Conservation (phyloP, 768 basidiomycete genomes). For the Hericium rajendrae region DNA sequence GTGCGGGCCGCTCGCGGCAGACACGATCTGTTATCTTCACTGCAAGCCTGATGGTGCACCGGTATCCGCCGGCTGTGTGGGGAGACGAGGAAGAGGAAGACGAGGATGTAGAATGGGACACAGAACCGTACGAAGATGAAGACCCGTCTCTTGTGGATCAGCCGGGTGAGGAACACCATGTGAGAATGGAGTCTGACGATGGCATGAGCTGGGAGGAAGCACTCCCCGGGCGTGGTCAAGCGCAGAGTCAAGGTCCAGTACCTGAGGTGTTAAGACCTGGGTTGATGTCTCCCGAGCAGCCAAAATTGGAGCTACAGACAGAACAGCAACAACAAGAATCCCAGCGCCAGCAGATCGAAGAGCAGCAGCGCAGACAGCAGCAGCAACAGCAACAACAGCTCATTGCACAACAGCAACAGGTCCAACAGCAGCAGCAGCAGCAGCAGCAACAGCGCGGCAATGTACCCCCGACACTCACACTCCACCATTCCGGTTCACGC, state of each 20-base stretch:
- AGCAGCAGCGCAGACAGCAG: slow-evolving; percentile 13
- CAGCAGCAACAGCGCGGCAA: slow-evolving; percentile 18
- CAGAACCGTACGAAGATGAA: slow-evolving; percentile 60
- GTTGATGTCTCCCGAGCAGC: slow-evolving; percentile 12
- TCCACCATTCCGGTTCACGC: slow-evolving; percentile 37
- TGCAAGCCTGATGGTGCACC: slow-evolving; percentile 51
- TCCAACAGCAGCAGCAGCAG: slow-evolving; percentile 18
- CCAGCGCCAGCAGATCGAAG: slow-evolving; percentile 4
- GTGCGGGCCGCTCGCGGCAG: slow-evolving; percentile 19
- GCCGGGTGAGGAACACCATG: slow-evolving; percentile 35
- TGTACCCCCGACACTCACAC: slow-evolving; percentile 19
- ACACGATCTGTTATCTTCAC: slow-evolving; percentile 57
- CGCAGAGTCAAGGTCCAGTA: slow-evolving; percentile 20
- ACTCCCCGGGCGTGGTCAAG: slow-evolving; percentile 43
- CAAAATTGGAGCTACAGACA: slow-evolving; percentile 21
- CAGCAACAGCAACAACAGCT: slow-evolving; percentile 11
- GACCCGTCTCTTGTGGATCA: slow-evolving; percentile 54
- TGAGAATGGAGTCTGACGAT: slow-evolving; percentile 54
- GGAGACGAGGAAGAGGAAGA: slow-evolving; percentile 60
- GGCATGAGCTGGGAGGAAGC: slow-evolving; percentile 84
- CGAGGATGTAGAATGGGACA: slow-evolving; percentile 54
- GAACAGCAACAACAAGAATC: slow-evolving; percentile 13
- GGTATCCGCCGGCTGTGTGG: slow-evolving; percentile 80
- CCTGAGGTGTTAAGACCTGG: slow-evolving; percentile 5
- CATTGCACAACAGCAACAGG: slow-evolving; percentile 16